Evolutionary conservation across 169 alveolate genomes (phyloP).

Genomic region (Amoebophrya sp.): DNA sequence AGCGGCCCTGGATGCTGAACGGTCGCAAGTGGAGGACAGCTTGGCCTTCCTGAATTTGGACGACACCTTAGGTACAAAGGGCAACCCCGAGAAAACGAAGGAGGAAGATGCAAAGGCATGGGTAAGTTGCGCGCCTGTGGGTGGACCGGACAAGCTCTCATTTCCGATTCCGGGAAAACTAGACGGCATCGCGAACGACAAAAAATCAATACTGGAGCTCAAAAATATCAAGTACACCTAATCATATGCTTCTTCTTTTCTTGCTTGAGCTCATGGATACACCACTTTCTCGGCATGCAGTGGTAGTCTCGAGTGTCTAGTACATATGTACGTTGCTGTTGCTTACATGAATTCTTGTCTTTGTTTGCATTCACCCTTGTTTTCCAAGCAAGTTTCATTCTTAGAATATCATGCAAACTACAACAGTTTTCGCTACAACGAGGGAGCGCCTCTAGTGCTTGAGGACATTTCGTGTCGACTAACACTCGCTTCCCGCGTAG

Average conservation of each 20-base stretch:
- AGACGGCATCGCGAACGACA: conserved; percentile 25
- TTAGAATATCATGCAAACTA: not conserved
- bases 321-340: not conserved
- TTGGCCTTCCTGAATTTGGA: not conserved
- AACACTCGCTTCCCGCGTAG: not conserved
- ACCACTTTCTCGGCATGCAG: no score
- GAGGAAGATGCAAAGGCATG: not conserved
- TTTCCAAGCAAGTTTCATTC: not conserved
- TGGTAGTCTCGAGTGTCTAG: no score
- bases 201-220: not conserved
- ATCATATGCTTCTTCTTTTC: no score
- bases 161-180: not conserved
- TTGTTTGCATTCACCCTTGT: not conserved
- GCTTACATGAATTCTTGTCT: not conserved
- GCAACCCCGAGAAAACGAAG: not conserved
- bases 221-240: not conserved
- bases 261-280: no score
- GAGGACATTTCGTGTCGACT: not conserved
- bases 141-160: not conserved
- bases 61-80: not conserved
- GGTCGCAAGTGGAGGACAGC: not conserved
- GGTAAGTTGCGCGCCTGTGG: not conserved
- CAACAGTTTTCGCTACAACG: not conserved
- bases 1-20: not conserved
- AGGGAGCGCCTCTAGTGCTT: not conserved